A percentile compares a stretch with the other conserved stretches of the same genome.
Evolutionary conservation across 1,139 yeast species (phyloP).

Genomic region (Sugiyamaella sp.): DNA sequence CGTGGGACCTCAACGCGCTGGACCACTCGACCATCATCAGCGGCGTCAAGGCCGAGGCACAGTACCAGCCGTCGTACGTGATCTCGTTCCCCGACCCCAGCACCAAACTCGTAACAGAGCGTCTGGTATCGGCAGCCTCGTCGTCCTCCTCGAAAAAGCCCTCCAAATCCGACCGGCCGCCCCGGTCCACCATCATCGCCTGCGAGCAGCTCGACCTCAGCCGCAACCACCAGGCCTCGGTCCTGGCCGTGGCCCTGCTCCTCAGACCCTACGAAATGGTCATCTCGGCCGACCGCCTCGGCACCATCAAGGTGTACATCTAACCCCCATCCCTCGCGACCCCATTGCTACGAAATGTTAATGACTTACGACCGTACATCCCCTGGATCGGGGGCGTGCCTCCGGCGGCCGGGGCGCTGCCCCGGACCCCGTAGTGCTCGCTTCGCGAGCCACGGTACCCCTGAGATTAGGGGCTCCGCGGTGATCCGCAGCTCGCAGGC

Average conservation of each 20-base stretch:
- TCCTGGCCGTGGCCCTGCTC: conserved; percentile 54
- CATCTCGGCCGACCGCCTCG: conserved; percentile 64
- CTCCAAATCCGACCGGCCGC: conserved; percentile 34
- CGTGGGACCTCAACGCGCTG: conserved; percentile 52
- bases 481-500: too few species aligned
- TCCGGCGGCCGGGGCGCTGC: conserved; percentile 4
- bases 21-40: conserved; percentile 47
- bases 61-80: conserved; percentile 38
- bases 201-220: conserved; percentile 45
- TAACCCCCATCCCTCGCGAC: conserved; percentile 36
- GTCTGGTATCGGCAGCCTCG: conserved; percentile 6
- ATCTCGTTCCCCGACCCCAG: conserved; percentile 44
- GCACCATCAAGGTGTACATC: conserved; percentile 60
- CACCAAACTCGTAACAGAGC: conserved; percentile 36
- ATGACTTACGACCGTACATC: not conserved
- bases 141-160: conserved; percentile 25
- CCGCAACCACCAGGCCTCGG: conserved; percentile 52
- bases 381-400: not conserved
- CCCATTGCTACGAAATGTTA: too few species aligned
- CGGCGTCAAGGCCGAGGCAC: conserved; percentile 37
- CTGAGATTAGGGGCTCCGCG: too few species aligned
- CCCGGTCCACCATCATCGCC: conserved; percentile 41
- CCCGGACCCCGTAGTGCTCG: not conserved
- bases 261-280: conserved; percentile 61
- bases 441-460: too few species aligned